Base-by-base conservation (phyloP, 768 basidiomycete genomes). In the Mycena olivaceomarginata region DNA sequence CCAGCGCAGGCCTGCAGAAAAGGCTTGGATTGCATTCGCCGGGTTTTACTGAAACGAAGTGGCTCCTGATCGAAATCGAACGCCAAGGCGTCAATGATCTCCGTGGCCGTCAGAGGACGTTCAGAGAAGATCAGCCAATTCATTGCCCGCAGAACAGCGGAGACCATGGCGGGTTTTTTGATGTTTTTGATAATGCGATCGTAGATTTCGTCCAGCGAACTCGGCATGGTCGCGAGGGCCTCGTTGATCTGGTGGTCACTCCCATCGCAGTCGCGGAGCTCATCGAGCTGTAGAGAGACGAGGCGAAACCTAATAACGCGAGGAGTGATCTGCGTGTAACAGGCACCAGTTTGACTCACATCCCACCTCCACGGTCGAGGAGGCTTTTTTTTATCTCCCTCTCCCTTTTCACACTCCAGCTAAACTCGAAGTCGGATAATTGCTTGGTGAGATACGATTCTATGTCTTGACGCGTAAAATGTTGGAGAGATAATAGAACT, bases 211-310 rank as follows among this genome's bases (percentile, higher is more conserved):
- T 82, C 67, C 40, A 80, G 43, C 4, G 72, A 71, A n/a, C 20
- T 70, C 2, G 79, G 79, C 53, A 83, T 72, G 41, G 31, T 59
- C 11, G 73, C 46, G 12, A 84, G 71, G 9, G 76, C 74, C 13
- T 71, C 70, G 37, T 70, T 48, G 31, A 83, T 65, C 39, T 72
- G n/a, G 72, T 1, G 64, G 67, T 48, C 48, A 65, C 60, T 78
- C n/a, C 66, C 41, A n/a, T 71, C 72, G 51, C 80, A 83, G 12
- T 67, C 39, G 9, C 70, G 70, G 4, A 84, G 67, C 48, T 72
- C 68, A 41, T 72, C 77, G 22, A 84, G 40, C 65, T 83, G 83
- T 41, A 77, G 81, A n/a, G n/a, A n/a, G n/a, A n/a, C n/a, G n/a
- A n/a, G n/a, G n/a, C n/a, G n/a, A n/a, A n/a, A n/a, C n/a, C n/a